Evolutionary conservation across 139 green algal genomes (phyloP).

Genomic region (Asterochloris erici): DNA sequence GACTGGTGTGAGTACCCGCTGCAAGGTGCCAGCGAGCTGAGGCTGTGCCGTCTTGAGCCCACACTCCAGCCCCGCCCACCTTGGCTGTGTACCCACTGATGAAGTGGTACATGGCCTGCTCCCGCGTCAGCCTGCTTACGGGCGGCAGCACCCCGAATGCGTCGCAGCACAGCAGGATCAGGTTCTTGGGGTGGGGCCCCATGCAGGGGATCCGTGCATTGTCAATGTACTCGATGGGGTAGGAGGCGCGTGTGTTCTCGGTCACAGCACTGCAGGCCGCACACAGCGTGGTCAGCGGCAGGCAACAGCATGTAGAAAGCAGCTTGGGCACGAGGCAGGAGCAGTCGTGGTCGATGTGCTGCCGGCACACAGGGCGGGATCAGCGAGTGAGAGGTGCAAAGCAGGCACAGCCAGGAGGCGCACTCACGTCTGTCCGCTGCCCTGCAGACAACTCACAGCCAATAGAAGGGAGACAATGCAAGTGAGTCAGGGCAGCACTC

Average conservation of each 20-base stretch:
- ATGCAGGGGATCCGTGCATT: constrained; percentile 91
- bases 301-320: background rate
- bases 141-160: constrained; percentile 95
- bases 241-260: constrained; percentile 92
- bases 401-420: too few relatives aligned
- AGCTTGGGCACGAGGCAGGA: too few relatives aligned
- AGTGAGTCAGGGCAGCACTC: background rate
- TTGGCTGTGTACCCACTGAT: constrained; percentile 96
- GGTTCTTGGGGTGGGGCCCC: constrained; percentile 84
- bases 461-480: too few relatives aligned
- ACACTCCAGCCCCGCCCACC: constrained; percentile 35
- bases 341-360: too few relatives aligned
- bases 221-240: constrained; percentile 93
- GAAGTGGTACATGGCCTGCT: constrained; percentile 99
- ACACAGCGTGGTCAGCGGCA: background rate
- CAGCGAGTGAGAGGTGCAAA: too few relatives aligned
- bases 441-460: too few relatives aligned
- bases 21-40: too few relatives aligned
- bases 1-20: too few relatives aligned
- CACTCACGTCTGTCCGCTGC: too few relatives aligned
- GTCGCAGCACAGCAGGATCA: constrained; percentile 87
- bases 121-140: constrained; percentile 71
- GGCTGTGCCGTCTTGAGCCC: too few relatives aligned
- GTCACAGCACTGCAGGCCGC: constrained; percentile 52
- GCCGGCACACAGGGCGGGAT: too few relatives aligned